phyloP scores from a whole-genome alignment of 2,329 filamentous ascomycete species.

The Gnomoniopsis sp. region DNA sequence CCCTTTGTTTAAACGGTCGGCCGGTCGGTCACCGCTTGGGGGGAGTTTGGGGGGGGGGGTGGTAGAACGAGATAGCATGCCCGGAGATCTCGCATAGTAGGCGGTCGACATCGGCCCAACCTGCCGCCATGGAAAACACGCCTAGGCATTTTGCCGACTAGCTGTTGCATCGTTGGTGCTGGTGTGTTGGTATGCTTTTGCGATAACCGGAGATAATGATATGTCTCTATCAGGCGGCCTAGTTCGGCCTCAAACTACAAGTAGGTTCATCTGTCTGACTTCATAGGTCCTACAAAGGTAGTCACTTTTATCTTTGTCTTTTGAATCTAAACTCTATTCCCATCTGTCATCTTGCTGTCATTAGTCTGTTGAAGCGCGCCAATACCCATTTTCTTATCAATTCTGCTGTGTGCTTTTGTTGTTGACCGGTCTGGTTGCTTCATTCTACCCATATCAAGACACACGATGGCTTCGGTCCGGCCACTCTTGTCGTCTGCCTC shows the following conservation, averaged over 20 bases:
- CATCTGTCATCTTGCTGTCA: conserved; percentile 1
- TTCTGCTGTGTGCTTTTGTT: neutral
- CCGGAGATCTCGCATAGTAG: neutral
- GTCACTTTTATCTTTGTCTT: neutral
- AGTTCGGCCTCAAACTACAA: neutral
- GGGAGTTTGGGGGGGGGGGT: no score
- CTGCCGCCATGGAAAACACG: neutral
- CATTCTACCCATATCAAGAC: neutral
- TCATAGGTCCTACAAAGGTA: neutral
- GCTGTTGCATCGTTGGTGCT: neutral
- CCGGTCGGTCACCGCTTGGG: neutral
- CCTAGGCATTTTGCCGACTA: neutral
- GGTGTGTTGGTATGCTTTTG: neutral
- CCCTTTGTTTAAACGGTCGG: neutral
- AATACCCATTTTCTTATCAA: neutral
- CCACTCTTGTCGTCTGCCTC: conserved; percentile 1
- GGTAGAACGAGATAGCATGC: conserved; percentile 1
- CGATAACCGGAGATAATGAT: conserved; percentile 19
- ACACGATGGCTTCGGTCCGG: conserved; percentile 15
- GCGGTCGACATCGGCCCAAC: conserved; percentile 4
- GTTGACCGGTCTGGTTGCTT: neutral
- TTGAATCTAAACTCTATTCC: neutral
- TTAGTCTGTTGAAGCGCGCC: neutral
- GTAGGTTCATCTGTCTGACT: neutral
- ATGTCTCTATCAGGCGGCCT: neutral